Base-by-base conservation (phyloP, 1,284 basidiomycete genomes). In the Prillingera fragicola region DNA sequence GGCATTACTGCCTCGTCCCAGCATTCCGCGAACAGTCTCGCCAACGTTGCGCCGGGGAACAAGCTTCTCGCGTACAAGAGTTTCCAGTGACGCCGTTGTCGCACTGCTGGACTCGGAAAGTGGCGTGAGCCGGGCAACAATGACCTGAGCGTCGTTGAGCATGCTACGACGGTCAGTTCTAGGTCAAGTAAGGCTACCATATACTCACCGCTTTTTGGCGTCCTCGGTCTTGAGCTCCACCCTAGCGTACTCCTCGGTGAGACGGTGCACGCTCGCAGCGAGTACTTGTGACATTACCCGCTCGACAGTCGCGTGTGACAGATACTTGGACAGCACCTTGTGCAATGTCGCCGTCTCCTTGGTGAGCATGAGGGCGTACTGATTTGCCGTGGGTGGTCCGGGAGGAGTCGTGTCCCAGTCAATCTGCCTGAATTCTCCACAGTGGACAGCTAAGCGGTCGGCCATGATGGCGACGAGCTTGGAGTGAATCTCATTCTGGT, bases 381-480 rank as follows among this genome's bases (percentile, higher is more conserved):
- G 57, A n/a, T 64, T 52, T 12, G 32, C 19, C 8, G 14, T 18
- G 14, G 32, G 17, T 46, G 80, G 77, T 1, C 54, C 54, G 25
- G 77, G 72, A 41, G 77, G 78, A 26, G 79, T 71, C 12, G 74
- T 70, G 45, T 80, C 83, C 87, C 88, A 94, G 55, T 86, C 78
- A 47, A 94, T 78, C 32, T 75, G 74, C 81, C 89, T 51, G 15
- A 71, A 48, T 14, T 68, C 58, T 18, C 62, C 78, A 62, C 63
- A 83, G 69, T 98, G 94, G 1, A 87, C 83, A 50, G 77, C 82
- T 36, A 98, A 75, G 39, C 94, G 80, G 72, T 98, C 94, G 41
- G 90, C 84, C 95, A 99, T 98, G 71, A 98, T 99, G 27, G 91
- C 87, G 39, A 98, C 85, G 41, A 99, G 78, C 74, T 99, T 99